A percentile compares a stretch with the other conserved stretches of the same genome.
Evolutionary conservation across 129 eudicot genomes (phyloP).

Genomic region (Saussurea involucrata): DNA sequence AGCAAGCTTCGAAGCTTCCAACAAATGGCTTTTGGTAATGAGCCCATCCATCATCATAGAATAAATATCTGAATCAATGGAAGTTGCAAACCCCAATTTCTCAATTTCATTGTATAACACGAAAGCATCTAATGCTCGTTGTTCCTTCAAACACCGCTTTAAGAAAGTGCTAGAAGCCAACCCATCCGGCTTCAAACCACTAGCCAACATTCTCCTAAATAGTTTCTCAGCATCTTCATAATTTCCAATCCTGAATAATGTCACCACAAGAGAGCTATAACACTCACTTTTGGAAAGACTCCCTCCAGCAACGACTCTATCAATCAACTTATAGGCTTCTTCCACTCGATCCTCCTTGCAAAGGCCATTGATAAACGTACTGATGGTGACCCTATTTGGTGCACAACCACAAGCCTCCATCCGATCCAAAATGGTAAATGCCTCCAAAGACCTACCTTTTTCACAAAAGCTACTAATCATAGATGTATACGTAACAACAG

Average conservation of each 20-base stretch:
- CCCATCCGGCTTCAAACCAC: constrained; percentile 64
- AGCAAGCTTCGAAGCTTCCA: constrained; percentile 66
- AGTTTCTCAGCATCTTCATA: constrained; percentile 54
- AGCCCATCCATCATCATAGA: constrained; percentile 58
- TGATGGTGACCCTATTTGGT: constrained; percentile 56
- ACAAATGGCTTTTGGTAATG: constrained; percentile 30
- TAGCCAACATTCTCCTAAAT: constrained; percentile 62
- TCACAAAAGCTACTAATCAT: constrained; percentile 60
- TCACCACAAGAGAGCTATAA: constrained; percentile 65
- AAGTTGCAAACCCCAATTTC: constrained; percentile 34
- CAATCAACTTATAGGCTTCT: constrained; percentile 63
- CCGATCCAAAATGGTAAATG: constrained; percentile 56
- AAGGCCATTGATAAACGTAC: constrained; percentile 57
- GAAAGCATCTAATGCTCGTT: constrained; percentile 54
- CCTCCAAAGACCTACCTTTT: constrained; percentile 46
- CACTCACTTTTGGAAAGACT: constrained; percentile 47
- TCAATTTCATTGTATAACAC: constrained; percentile 46
- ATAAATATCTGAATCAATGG: constrained; percentile 61
- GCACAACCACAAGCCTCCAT: constrained; percentile 53
- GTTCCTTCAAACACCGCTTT: constrained; percentile 40
- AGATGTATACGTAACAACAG: constrained; percentile 62
- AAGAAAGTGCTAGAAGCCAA: constrained; percentile 56
- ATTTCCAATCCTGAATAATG: constrained; percentile 40
- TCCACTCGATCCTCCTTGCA: constrained; percentile 49
- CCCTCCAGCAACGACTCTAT: constrained; percentile 31